Evolutionary conservation across 2,329 filamentous ascomycete genomes (phyloP).

Genomic region (Trichoderma pleuroti): DNA sequence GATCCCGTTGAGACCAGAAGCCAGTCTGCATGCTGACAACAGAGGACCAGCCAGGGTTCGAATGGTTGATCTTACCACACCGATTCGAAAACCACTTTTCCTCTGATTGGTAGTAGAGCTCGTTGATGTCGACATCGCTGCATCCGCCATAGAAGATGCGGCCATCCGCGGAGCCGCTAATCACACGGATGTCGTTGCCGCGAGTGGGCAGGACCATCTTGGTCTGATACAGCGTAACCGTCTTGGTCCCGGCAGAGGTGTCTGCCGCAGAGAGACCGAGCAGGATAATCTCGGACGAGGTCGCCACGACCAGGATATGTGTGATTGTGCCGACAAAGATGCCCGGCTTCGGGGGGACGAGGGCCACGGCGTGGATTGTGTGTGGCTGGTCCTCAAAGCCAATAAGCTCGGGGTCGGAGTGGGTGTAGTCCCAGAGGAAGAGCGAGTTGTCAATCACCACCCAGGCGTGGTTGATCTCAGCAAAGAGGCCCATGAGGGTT

Average conservation of each 20-base stretch:
- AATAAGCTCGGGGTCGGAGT: constrained; percentile 84
- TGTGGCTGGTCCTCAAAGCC: constrained; percentile 87
- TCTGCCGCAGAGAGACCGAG: constrained; percentile 74
- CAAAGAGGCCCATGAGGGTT: constrained; percentile 93
- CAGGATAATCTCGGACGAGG: constrained; percentile 76
- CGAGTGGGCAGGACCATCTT: constrained; percentile 76
- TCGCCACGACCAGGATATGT: constrained; percentile 85
- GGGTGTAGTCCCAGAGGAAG: constrained; percentile 96
- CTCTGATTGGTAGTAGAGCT: constrained; percentile 94
- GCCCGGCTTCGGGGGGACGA: constrained; percentile 77
- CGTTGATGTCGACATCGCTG: constrained; percentile 81
- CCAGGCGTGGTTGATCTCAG: constrained; percentile 92
- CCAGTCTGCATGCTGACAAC: constrained; percentile 52
- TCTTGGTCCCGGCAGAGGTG: constrained; percentile 65
- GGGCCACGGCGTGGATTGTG: constrained; percentile 84
- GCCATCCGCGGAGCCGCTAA: constrained; percentile 77
- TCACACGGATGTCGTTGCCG: constrained; percentile 71
- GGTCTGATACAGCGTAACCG: constrained; percentile 80
- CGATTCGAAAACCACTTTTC: constrained; percentile 93
- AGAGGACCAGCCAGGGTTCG: constrained; percentile 66
- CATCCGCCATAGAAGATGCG: constrained; percentile 89
- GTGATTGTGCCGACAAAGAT: constrained; percentile 86
- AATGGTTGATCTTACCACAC: constrained; percentile 87
- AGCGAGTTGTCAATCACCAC: constrained; percentile 92
- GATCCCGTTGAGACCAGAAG: constrained; percentile 49